These are phyloP conservation scores for Microglena sp. DNA, from an alignment of 139 green algal genomes.

Conservation along the genomic window DNA sequence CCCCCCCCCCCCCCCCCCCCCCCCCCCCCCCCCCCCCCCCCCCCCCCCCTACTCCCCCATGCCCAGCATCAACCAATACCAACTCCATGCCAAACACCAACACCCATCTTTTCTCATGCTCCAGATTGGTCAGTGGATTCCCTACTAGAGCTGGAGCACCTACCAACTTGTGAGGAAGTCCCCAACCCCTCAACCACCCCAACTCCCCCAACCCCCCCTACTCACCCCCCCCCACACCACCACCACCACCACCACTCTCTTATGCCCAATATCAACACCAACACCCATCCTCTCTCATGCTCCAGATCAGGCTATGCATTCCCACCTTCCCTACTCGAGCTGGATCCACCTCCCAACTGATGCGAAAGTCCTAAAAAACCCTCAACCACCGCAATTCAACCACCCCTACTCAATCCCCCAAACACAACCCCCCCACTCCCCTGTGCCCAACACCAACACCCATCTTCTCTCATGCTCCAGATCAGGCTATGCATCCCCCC, in stretches of 20 bases:
- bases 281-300: too few relatives aligned
- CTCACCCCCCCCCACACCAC: too few relatives aligned
- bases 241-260: too few relatives aligned
- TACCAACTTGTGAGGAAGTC: conserved; percentile 38
- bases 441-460: conserved; percentile 33
- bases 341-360: conserved; percentile 31
- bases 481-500: neutral
- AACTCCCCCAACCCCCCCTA: too few relatives aligned
- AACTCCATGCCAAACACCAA: neutral
- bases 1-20: too few relatives aligned
- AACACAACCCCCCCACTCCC: too few relatives aligned
- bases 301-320: conserved; percentile 42
- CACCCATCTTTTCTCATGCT: neutral
- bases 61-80: neutral
- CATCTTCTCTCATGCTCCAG: conserved; percentile 12
- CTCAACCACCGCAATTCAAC: too few relatives aligned
- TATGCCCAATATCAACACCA: too few relatives aligned
- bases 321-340: conserved; percentile 41
- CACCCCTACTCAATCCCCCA: too few relatives aligned
- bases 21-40: too few relatives aligned
- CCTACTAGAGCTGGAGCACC: conserved; percentile 25
- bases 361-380: conserved; percentile 22
- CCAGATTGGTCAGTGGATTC: conserved; percentile 18
- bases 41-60: neutral
- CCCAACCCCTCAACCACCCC: too few relatives aligned